Evolutionary conservation across 2,329 filamentous ascomycete genomes (phyloP).

Genomic region (Botrytis byssoidea): DNA sequence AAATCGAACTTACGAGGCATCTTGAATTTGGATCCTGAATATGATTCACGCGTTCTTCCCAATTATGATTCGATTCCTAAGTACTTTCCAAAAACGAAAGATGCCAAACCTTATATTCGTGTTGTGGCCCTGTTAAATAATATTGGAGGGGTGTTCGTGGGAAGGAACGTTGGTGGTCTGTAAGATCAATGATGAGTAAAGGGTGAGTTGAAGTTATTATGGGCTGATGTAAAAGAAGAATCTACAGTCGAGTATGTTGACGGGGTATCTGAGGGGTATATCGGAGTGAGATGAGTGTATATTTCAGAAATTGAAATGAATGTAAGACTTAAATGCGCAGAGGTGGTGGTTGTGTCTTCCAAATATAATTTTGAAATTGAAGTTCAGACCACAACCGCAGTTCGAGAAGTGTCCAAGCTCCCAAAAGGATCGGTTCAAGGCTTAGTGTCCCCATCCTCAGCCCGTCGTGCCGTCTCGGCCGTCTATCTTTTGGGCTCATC

Average conservation of each 20-base stretch:
- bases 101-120: background rate
- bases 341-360: background rate
- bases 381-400: slow-evolving; percentile 10
- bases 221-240: background rate
- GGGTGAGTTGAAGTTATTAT: background rate
- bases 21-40: background rate
- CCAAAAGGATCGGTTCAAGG: background rate
- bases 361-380: background rate
- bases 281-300: background rate
- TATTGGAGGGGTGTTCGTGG: slow-evolving; percentile 8
- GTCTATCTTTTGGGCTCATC: background rate
- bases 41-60: background rate
- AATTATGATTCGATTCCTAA: slow-evolving; percentile 4
- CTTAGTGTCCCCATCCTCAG: background rate
- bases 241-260: background rate
- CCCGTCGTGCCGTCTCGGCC: background rate
- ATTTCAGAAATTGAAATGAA: background rate
- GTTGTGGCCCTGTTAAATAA: background rate
- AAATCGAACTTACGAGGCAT: slow-evolving; percentile 19
- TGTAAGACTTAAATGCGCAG: background rate
- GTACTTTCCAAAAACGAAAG: slow-evolving; percentile 10
- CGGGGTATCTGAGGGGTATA: background rate
- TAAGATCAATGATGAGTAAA: background rate
- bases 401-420: slow-evolving; percentile 6
- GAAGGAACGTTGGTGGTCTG: slow-evolving; percentile 8